Conservation (phyloP, 2,329 filamentous ascomycete species). For the Sporothrix phasma region DNA sequence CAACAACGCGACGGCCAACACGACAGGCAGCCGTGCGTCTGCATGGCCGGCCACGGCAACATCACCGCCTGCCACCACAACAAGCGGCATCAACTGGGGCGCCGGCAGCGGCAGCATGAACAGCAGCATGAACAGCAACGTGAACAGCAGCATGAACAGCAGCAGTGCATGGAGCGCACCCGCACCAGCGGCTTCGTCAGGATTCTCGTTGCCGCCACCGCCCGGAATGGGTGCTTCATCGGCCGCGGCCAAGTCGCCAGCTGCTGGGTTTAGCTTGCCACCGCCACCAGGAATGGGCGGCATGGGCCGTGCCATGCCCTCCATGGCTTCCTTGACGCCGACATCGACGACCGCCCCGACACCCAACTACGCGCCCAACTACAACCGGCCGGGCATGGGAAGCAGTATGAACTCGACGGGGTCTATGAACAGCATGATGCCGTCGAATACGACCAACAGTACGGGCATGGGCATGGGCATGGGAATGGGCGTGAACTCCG, state of each 20-base stretch:
- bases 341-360: background rate
- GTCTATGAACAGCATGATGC: constrained; percentile 8
- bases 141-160: constrained; percentile 33
- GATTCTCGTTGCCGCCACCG: constrained; percentile 50
- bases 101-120: constrained; percentile 31
- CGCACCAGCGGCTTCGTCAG: constrained; percentile 26
- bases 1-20: background rate
- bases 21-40: background rate
- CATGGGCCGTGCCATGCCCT: constrained; percentile 20
- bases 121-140: too few species aligned
- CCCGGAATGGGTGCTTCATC: constrained; percentile 27
- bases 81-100: constrained; percentile 41
- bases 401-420: background rate
- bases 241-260: constrained; percentile 18
- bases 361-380: constrained; percentile 7
- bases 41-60: constrained; percentile 32
- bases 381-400: constrained; percentile 6
- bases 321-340: constrained; percentile 23
- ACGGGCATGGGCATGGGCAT: constrained; percentile 21
- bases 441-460: constrained; percentile 1
- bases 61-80: constrained; percentile 18
- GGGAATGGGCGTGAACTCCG: constrained; percentile 21
- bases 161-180: background rate
- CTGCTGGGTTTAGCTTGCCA: constrained; percentile 39
- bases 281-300: constrained; percentile 21